phyloP scores from a whole-genome alignment of 2,329 filamentous ascomycete genomes.

The Emydomyces testavorans region DNA sequence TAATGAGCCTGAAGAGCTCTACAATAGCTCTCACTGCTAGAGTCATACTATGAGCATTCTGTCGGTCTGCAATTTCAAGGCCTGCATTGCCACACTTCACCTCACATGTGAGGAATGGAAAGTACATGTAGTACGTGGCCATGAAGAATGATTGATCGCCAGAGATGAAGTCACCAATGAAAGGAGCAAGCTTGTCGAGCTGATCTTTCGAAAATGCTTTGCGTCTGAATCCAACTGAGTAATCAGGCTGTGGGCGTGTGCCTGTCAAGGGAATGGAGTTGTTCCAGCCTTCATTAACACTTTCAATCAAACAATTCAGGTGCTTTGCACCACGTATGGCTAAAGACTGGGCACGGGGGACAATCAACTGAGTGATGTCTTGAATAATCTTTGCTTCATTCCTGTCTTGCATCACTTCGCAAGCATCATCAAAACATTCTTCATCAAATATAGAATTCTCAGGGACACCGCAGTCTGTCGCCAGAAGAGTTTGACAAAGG shows the following conservation, averaged over 20 bases:
- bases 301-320: conserved; percentile 30
- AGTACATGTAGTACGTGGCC: conserved; percentile 36
- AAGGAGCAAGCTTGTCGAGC: conserved; percentile 33
- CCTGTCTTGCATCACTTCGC: conserved; percentile 22
- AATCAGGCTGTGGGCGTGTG: conserved; percentile 36
- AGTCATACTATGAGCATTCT: conserved; percentile 24
- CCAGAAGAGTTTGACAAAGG: conserved; percentile 25
- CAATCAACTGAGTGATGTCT: conserved; percentile 28
- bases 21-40: conserved; percentile 27
- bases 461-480: conserved; percentile 24
- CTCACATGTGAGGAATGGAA: conserved; percentile 42
- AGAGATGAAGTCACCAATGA: conserved; percentile 19
- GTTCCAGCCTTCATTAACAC: conserved; percentile 36
- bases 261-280: conserved; percentile 30
- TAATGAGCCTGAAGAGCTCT: conserved; percentile 29
- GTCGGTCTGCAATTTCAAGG: conserved; percentile 23
- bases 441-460: conserved; percentile 26
- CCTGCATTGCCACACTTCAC: conserved; percentile 34
- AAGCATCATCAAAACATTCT: conserved; percentile 26
- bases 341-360: conserved; percentile 30
- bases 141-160: conserved; percentile 35
- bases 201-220: conserved; percentile 36
- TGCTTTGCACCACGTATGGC: conserved; percentile 21
- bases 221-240: conserved; percentile 34
- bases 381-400: conserved; percentile 30